phyloP scores from a whole-genome alignment of 1,284 basidiomycete genomes.

The Afroboletus lepidellus region DNA sequence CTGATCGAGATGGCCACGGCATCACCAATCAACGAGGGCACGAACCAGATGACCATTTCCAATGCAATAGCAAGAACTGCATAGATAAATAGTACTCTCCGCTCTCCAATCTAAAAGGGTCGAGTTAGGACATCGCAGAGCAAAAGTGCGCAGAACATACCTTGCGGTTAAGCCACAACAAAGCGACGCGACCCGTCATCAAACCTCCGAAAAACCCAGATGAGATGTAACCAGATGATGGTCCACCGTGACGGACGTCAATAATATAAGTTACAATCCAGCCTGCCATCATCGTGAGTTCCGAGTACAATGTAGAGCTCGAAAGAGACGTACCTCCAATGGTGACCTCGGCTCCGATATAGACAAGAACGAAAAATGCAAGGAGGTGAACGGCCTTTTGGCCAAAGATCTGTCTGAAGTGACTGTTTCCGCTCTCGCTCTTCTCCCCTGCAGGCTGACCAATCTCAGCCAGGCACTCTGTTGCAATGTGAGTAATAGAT shows the following conservation, averaged over 20 bases:
- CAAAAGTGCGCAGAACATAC: conserved; percentile 1
- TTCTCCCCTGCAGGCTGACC: conserved; percentile 32
- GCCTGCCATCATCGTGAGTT: conserved; percentile 27
- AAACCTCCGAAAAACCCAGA: conserved; percentile 53
- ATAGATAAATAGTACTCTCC: conserved; percentile 30
- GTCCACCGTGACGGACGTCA: conserved; percentile 44
- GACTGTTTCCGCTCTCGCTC: conserved; percentile 34
- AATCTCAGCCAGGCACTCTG: conserved; percentile 34
- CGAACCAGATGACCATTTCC: conserved; percentile 59
- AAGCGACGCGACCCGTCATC: conserved; percentile 26
- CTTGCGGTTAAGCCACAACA: conserved; percentile 34
- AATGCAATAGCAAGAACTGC: conserved; percentile 42
- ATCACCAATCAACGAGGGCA: conserved; percentile 49
- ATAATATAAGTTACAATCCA: conserved; percentile 56
- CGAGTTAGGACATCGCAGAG: background rate
- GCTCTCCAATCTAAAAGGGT: conserved; percentile 29
- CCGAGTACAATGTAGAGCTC: background rate
- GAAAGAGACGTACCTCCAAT: conserved; percentile 40
- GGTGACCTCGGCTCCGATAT: conserved; percentile 57
- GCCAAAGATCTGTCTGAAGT: conserved; percentile 50
- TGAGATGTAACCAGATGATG: conserved; percentile 50
- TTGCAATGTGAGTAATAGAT: conserved; percentile 7
- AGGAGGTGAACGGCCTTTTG: conserved; percentile 50
- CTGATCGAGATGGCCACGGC: conserved; percentile 50
- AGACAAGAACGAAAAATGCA: conserved; percentile 51